These are phyloP conservation scores for Vicia sativa DNA, from an alignment of 306 rosid species.

Conservation along the genomic window DNA sequence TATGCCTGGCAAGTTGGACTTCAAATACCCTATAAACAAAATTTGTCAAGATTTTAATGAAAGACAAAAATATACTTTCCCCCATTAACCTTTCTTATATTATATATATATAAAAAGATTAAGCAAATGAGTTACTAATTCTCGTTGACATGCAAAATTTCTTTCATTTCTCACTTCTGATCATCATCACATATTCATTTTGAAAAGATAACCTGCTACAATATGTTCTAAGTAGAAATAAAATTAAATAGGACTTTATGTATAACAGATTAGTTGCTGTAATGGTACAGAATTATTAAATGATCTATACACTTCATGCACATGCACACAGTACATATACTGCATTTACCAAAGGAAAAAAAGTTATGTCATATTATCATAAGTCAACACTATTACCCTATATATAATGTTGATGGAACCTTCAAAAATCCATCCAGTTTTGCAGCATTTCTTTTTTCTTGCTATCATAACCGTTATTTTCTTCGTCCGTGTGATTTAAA, in stretches of 20 bases:
- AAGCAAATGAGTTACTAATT: no score
- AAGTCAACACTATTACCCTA: slow-evolving; percentile 32
- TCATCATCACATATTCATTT: no score
- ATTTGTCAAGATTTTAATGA: no score
- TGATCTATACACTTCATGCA: slow-evolving; percentile 18
- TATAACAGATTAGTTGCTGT: slow-evolving; percentile 22
- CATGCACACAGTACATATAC: slow-evolving; percentile 13
- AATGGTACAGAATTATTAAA: slow-evolving; percentile 39
- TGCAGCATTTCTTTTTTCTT: slow-evolving; percentile 22
- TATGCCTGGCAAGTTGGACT: no score
- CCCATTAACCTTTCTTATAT: no score
- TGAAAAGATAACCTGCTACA: background rate
- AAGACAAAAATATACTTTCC: no score
- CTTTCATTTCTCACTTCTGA: no score
- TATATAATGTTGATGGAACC: slow-evolving; percentile 34
- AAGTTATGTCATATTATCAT: background rate
- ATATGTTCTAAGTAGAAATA: background rate
- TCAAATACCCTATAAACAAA: no score
- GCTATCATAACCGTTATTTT: slow-evolving; percentile 43
- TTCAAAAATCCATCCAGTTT: slow-evolving; percentile 24
- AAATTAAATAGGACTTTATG: background rate
- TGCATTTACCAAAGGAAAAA: slow-evolving; percentile 8
- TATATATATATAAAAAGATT: no score
- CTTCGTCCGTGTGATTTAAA: slow-evolving; percentile 50
- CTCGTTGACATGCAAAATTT: no score